These are phyloP conservation scores for Poteriospumella lacustris DNA, from an alignment of 108 stramenopile genomes.

Conservation along the genomic window DNA sequence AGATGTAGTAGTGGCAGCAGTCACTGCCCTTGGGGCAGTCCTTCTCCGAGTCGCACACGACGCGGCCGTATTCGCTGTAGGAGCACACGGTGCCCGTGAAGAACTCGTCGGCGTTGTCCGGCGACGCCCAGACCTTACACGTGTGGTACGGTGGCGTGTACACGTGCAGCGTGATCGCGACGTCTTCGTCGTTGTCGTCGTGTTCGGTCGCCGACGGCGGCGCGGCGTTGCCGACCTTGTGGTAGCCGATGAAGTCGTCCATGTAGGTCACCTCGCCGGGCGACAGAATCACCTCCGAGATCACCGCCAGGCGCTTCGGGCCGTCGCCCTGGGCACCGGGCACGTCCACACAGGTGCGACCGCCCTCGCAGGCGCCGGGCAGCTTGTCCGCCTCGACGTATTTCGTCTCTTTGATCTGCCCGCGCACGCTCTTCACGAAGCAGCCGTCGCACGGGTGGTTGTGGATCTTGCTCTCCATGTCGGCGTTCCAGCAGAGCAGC, in stretches of 20 bases:
- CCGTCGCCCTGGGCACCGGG: neutral
- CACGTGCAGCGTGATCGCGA: conserved; percentile 72
- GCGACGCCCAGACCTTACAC: conserved; percentile 74
- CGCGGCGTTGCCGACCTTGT: conserved; percentile 65
- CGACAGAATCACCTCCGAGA: conserved; percentile 4
- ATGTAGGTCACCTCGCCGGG: conserved; percentile 59
- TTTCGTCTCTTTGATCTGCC: conserved; percentile 59
- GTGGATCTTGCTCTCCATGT: conserved; percentile 38
- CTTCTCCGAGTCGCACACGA: too few relatives aligned
- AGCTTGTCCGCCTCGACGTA: conserved; percentile 46
- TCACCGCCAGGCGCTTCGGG: conserved; percentile 1
- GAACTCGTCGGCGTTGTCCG: too few relatives aligned
- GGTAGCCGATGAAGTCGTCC: conserved; percentile 72
- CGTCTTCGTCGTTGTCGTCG: neutral
- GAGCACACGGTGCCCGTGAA: too few relatives aligned
- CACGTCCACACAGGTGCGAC: neutral
- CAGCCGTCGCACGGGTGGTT: conserved; percentile 71
- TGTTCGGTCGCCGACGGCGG: too few relatives aligned
- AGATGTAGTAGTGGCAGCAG: too few relatives aligned
- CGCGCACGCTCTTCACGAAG: conserved; percentile 67
- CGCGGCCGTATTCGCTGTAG: too few relatives aligned
- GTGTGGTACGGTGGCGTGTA: conserved; percentile 72
- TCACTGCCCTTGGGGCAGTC: too few relatives aligned
- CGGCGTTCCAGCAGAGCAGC: conserved; percentile 81
- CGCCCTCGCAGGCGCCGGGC: conserved; percentile 40